These are phyloP conservation scores for Gonapodya prolifera DNA, from an alignment of 192 early-diverging fungal species.

Conservation along the genomic window DNA sequence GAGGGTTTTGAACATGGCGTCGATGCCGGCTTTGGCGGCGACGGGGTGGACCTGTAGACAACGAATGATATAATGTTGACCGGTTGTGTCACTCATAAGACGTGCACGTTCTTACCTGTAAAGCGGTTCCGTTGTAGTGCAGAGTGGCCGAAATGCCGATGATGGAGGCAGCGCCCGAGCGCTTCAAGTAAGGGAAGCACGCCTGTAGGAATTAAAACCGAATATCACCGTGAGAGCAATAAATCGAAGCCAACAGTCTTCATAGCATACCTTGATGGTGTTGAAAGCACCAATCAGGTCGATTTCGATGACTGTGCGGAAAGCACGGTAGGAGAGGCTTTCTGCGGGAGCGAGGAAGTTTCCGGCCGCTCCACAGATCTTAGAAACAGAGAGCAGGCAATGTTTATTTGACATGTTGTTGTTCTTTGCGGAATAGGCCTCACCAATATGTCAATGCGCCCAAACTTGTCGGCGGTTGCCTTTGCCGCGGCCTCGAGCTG, in stretches of 20 bases:
- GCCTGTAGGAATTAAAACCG: too few relatives aligned
- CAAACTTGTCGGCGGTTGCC: slow-evolving; percentile 43
- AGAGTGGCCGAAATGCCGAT: slow-evolving; percentile 62
- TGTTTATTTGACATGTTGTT: too few relatives aligned
- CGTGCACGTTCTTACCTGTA: too few relatives aligned
- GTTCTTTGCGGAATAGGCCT: too few relatives aligned
- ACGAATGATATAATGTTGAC: too few relatives aligned
- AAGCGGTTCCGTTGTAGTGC: slow-evolving; percentile 26
- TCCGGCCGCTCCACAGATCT: slow-evolving; percentile 51
- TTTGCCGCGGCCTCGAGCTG: slow-evolving; percentile 45
- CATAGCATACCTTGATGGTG: slow-evolving; percentile 55
- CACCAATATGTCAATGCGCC: slow-evolving; percentile 50
- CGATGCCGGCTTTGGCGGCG: slow-evolving; percentile 52
- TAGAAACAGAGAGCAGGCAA: too few relatives aligned
- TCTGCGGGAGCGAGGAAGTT: slow-evolving; percentile 60
- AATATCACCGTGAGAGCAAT: too few relatives aligned
- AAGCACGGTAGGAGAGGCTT: slow-evolving; percentile 53
- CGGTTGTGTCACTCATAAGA: too few relatives aligned
- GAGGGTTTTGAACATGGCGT: slow-evolving; percentile 36
- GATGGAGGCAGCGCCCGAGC: slow-evolving; percentile 38
- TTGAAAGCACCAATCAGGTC: slow-evolving; percentile 62
- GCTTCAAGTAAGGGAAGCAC: slow-evolving; percentile 54
- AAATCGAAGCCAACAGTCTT: too few relatives aligned
- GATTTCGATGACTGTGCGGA: slow-evolving; percentile 53
- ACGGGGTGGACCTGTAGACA: slow-evolving; percentile 34